Evolutionary conservation across 495 filamentous ascomycete genomes (phyloP), one percentile per base, ranked within the genome.

Genomic region (Aspergillus indologenus): DNA sequence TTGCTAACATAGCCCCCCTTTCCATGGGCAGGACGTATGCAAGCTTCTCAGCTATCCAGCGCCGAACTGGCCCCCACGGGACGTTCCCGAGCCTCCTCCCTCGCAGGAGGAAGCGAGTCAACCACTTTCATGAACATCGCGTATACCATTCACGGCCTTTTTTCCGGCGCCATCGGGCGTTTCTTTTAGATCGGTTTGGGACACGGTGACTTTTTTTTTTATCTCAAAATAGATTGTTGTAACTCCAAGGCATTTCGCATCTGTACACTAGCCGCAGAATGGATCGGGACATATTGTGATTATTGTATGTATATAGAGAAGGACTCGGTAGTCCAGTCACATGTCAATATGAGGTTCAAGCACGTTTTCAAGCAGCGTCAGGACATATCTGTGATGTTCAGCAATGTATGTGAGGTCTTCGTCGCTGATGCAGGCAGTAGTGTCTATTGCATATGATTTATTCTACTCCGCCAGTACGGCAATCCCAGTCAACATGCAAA

Each of bases 21-120:
- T 15, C 2, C 34, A 6, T 40, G 12, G 5, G 18, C 45, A 80
- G 77, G 77, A 81, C 48, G 61, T 81, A 12, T 82, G 79, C 60
- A 75, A 71, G 51, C 63, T 82, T 14, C 68, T 81, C 42, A 80
- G 78, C 47, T 80, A 70, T 42, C 76, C 78, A 9, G 79, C 79
- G 8, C 77, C 78, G 1, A 64, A 77, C 6, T 77, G 68, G 71
- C 69, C 69, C 15, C 69, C 56, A 7, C 19, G 19, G 26, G 57
- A 49, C 3, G 26, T 43, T 15, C 45, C 45, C 34, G 34, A 40
- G 34, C 5, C 5, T 4, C 5, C 34, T 11, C 12, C 12, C 12
- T 40, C 34, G 6, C 34, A 40, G 34, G 12, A 40, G 5, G 6
- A 40, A 15, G 34, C 5, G 12, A 2, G 5, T 40, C 34, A 40